A percentile compares a stretch with the other conserved stretches of the same genome.
phyloP scores from a whole-genome alignment of 2,329 filamentous ascomycete genomes.

The Dactylellina sp. region DNA sequence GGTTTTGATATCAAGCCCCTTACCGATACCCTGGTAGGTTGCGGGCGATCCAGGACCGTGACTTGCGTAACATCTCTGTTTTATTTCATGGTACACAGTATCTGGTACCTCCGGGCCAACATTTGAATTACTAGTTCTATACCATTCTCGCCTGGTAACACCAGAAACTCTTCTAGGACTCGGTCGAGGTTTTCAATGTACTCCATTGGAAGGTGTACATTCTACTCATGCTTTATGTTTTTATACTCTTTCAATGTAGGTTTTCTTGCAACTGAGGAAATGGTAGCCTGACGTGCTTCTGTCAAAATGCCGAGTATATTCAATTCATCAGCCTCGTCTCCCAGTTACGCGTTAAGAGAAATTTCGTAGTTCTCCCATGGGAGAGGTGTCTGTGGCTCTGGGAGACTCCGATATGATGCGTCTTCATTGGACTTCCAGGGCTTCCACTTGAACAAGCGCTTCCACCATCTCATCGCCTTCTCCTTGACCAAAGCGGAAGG shows the following conservation, averaged over 20 bases:
- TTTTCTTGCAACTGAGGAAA: background rate
- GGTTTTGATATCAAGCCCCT: no score
- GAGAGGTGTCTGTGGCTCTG: constrained; percentile 26
- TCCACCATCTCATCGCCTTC: constrained; percentile 40
- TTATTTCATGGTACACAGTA: no score
- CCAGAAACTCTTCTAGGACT: background rate
- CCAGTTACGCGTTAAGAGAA: background rate
- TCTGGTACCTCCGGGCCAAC: no score
- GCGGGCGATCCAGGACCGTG: no score
- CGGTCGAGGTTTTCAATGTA: background rate
- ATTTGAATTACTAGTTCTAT: no score
- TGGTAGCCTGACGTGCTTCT: constrained; percentile 7
- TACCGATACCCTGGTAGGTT: no score
- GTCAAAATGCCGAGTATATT: constrained; percentile 6
- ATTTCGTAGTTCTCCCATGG: constrained; percentile 26
- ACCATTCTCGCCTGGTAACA: no score
- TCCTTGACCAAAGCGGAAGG: background rate
- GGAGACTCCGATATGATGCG: background rate
- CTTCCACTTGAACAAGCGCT: constrained; percentile 36
- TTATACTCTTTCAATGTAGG: background rate
- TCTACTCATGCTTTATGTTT: background rate
- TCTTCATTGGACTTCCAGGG: background rate
- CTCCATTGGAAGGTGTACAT: background rate
- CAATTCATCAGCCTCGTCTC: constrained; percentile 10
- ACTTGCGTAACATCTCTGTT: no score